Evolutionary conservation across 1,139 yeast genomes (phyloP), one percentile per base, ranked within the genome.

Genomic region (Taiozyma sp.): DNA sequence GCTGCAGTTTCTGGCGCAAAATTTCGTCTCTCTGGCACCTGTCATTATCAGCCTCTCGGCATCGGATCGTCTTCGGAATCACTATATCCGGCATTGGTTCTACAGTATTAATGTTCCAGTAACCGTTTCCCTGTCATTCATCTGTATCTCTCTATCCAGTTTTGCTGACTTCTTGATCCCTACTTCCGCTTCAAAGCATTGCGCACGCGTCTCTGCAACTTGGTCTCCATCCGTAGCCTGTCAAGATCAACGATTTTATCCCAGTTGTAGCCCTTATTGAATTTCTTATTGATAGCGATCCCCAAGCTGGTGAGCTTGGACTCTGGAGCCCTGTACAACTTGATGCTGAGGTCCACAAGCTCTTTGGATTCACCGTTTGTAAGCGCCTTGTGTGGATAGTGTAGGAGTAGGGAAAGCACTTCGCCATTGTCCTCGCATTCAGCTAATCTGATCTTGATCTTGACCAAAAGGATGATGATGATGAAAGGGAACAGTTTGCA

Each of bases 401-500:
- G 89, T 47, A 85, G 68, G 36, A 85, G 65, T 30, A 82, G 58
- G 39, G 79, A 78, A 36, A 85, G 70, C 4, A 83, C 74, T 58
- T 85, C 91, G 34, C 86, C 82, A 57, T 80, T 81, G 63, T 84
- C 90, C 27, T 62, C 67, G 49, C 83, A 73, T 8, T 76, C 70
- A 42, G 78, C 69, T 13, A 76, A 73, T 1, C 76, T 64, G 10
- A 64, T 55, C 56, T 81, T 79, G 48, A 83, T 67, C 57, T 76
- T 77, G 14, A 84, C 70, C 36, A 84, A 64, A 45, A 83, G 62
- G 8, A 80, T 69, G 12, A 84, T 74, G 6, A 81, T 73, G 47
- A 83, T 65, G 56, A 77, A 80, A 3, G 79, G 78, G 12, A 84
- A 55, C 28, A 84, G 72, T 3, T 76, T 66, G 8, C 71, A 65